Conservation (phyloP, 148 eudicot genomes). For the Pharnaceum exiguum region DNA sequence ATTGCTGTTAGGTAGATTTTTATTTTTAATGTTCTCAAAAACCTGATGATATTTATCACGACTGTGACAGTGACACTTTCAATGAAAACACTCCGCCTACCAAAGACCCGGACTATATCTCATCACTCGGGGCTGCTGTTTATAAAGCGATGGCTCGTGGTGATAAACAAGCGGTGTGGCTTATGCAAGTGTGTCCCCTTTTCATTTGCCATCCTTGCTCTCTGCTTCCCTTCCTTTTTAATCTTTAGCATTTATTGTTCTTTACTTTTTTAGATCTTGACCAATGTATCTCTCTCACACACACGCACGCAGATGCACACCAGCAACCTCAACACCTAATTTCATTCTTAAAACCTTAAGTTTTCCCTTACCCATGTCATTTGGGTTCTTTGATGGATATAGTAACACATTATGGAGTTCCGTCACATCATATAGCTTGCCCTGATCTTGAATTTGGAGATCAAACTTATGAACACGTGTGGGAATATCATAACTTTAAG, state of each 20-base stretch:
- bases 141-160: conserved; percentile 88
- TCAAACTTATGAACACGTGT: too few species aligned
- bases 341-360: too few species aligned
- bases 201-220: neutral
- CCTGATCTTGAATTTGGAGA: too few species aligned
- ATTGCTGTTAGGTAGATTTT: neutral
- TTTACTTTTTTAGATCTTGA: neutral
- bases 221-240: neutral
- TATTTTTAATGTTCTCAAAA: neutral
- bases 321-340: too few species aligned
- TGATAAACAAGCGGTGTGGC: conserved; percentile 91
- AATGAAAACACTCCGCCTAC: conserved; percentile 97
- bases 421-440: too few species aligned
- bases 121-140: conserved; percentile 95
- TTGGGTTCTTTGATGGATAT: too few species aligned
- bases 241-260: neutral
- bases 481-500: too few species aligned
- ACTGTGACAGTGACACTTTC: conserved; percentile 75
- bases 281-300: too few species aligned
- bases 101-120: conserved; percentile 76
- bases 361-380: too few species aligned
- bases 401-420: too few species aligned
- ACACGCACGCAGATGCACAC: too few species aligned
- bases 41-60: neutral
- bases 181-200: conserved; percentile 76